phyloP scores from a whole-genome alignment of 192 early-diverging fungal species.

The Umbelopsis sp. region DNA sequence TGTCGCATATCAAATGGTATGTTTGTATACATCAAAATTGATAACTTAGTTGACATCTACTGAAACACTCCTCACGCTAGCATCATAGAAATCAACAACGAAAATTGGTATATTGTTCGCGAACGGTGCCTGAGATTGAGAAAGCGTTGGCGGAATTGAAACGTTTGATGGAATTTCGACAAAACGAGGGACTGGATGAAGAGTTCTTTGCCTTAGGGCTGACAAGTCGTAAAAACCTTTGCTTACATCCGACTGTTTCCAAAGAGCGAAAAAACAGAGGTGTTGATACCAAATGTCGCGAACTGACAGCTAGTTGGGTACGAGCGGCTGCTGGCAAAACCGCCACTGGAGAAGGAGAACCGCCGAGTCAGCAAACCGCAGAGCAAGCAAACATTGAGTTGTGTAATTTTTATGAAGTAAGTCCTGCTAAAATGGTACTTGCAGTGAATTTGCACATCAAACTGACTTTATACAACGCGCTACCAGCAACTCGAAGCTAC shows the following conservation, averaged over 20 bases:
- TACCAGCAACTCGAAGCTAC: slow-evolving; percentile 67
- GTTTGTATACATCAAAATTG: background rate
- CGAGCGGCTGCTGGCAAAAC: slow-evolving; percentile 62
- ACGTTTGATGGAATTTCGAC: slow-evolving; percentile 85
- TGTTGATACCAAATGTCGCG: slow-evolving; percentile 90
- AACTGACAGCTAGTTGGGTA: slow-evolving; percentile 94
- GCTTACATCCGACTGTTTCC: slow-evolving; percentile 87
- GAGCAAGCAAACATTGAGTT: slow-evolving; percentile 50
- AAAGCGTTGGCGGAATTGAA: slow-evolving; percentile 97
- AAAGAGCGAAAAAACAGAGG: slow-evolving; percentile 85
- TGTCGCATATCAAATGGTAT: slow-evolving; percentile 91
- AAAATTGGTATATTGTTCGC: slow-evolving; percentile 99
- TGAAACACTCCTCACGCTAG: slow-evolving; percentile 1
- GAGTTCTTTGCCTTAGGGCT: slow-evolving; percentile 91
- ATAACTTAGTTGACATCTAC: background rate
- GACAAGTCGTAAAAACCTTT: slow-evolving; percentile 92
- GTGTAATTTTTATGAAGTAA: slow-evolving; percentile 83
- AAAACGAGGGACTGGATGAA: slow-evolving; percentile 67
- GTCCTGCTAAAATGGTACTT: no score
- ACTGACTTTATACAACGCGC: slow-evolving; percentile 37
- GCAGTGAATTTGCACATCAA: background rate
- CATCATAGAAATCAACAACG: slow-evolving; percentile 89
- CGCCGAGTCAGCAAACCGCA: slow-evolving; percentile 9
- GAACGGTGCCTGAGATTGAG: slow-evolving; percentile 99
- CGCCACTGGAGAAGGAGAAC: slow-evolving; percentile 31